These are phyloP conservation scores for Podaxis mareebaensis DNA, from an alignment of 768 basidiomycete genomes.

Conservation along the genomic window DNA sequence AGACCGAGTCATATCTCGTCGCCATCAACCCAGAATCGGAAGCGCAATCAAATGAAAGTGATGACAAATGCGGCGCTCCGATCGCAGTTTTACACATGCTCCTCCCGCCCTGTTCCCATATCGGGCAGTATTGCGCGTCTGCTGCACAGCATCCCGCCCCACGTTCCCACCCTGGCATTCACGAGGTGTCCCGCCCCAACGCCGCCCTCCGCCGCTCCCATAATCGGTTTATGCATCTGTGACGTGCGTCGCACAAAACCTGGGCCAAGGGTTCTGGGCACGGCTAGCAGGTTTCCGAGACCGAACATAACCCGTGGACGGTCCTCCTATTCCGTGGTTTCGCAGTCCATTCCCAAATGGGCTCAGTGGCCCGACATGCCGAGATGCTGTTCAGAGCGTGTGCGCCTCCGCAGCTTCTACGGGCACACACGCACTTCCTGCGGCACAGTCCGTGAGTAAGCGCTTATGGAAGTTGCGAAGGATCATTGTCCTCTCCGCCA, in stretches of 20 bases:
- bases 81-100: constrained; percentile 9
- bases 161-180: neutral
- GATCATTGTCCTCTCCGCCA: neutral
- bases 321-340: neutral
- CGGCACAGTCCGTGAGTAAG: neutral
- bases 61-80: constrained; percentile 15
- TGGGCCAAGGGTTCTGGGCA: neutral
- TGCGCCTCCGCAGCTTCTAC: constrained; percentile 6
- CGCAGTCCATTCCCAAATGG: neutral
- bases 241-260: neutral
- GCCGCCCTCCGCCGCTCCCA: constrained; percentile 5
- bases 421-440: constrained; percentile 3
- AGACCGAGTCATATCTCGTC: constrained; percentile 14
- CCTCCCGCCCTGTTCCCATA: constrained; percentile 5
- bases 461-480: neutral
- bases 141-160: constrained; percentile 4
- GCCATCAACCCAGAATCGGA: neutral
- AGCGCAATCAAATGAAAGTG: neutral
- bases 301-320: constrained; percentile 6
- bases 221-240: neutral
- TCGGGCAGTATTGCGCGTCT: neutral
- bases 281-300: neutral
- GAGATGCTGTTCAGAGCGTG: neutral
- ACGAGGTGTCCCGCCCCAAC: constrained; percentile 2
- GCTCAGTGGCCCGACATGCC: neutral